Evolutionary conservation across 2,329 filamentous ascomycete species (phyloP).

Genomic region (Diaporthe ampelina): DNA sequence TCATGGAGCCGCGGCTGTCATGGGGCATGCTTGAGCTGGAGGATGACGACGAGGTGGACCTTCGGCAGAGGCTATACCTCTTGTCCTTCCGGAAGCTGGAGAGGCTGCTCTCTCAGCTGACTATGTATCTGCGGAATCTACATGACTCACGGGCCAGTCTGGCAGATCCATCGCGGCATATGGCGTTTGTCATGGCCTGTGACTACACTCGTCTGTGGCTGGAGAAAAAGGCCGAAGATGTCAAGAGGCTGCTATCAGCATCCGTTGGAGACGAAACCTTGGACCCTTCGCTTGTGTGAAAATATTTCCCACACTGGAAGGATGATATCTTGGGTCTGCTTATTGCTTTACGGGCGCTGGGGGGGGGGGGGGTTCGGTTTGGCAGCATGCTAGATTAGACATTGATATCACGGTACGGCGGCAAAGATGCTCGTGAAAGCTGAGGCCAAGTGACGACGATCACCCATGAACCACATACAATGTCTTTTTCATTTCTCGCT

Average conservation of each 20-base stretch:
- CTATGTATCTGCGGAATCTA: slow-evolving; percentile 15
- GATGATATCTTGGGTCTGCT: background rate
- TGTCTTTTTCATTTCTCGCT: background rate
- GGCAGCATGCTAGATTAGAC: too few relatives aligned
- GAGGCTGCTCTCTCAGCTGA: slow-evolving; percentile 22
- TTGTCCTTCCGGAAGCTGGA: slow-evolving; percentile 29
- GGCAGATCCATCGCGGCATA: slow-evolving; percentile 21
- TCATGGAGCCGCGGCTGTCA: slow-evolving; percentile 21
- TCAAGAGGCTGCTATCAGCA: slow-evolving; percentile 10
- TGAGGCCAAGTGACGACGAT: background rate
- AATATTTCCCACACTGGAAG: too few relatives aligned
- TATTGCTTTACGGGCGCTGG: background rate
- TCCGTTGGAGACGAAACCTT: background rate
- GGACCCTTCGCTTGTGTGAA: background rate
- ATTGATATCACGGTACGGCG: background rate
- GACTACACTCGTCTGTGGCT: slow-evolving; percentile 27
- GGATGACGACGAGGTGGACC: slow-evolving; percentile 27
- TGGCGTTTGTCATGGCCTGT: slow-evolving; percentile 31
- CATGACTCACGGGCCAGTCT: slow-evolving; percentile 10
- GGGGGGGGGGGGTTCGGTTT: background rate
- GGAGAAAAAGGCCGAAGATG: slow-evolving; percentile 30
- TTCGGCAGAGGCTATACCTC: slow-evolving; percentile 26
- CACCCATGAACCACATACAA: background rate
- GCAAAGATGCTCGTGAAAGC: background rate
- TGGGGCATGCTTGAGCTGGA: slow-evolving; percentile 31